phyloP scores from a whole-genome alignment of 1,284 basidiomycete genomes.

The Pseudozyma pruni region DNA sequence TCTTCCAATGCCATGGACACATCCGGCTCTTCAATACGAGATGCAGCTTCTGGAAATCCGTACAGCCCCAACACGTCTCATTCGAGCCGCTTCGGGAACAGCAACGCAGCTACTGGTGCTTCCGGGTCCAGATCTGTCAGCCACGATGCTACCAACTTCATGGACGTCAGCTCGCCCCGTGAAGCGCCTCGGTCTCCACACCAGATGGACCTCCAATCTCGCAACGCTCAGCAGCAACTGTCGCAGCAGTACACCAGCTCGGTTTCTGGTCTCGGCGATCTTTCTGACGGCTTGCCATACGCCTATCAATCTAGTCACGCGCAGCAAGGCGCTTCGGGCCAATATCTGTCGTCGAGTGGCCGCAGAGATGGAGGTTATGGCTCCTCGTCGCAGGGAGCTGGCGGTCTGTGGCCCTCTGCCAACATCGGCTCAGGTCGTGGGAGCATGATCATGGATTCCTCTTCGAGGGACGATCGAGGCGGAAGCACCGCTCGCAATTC shows the following conservation, averaged over 20 bases:
- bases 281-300: constrained; percentile 40
- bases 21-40: constrained; percentile 39
- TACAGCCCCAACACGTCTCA: constrained; percentile 43
- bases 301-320: constrained; percentile 32
- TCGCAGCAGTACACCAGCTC: constrained; percentile 29
- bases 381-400: constrained; percentile 4
- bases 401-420: constrained; percentile 27
- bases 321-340: constrained; percentile 19
- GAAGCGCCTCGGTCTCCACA: constrained; percentile 28
- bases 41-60: constrained; percentile 16
- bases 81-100: constrained; percentile 29
- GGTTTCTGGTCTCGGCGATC: constrained; percentile 28
- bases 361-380: constrained; percentile 4
- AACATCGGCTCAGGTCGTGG: constrained; percentile 9
- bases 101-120: constrained; percentile 5
- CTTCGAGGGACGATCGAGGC: constrained; percentile 21
- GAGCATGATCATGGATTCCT: constrained; percentile 44
- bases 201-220: constrained; percentile 10
- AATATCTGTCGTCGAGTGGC: constrained; percentile 21
- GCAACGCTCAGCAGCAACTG: constrained; percentile 14
- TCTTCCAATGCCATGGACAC: constrained; percentile 52
- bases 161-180: constrained; percentile 39
- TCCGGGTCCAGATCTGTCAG: constrained; percentile 9
- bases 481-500: constrained; percentile 38
- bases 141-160: constrained; percentile 27